Conservation (phyloP, 1,139 yeast species). For the Kluyveromyces sp. region DNA sequence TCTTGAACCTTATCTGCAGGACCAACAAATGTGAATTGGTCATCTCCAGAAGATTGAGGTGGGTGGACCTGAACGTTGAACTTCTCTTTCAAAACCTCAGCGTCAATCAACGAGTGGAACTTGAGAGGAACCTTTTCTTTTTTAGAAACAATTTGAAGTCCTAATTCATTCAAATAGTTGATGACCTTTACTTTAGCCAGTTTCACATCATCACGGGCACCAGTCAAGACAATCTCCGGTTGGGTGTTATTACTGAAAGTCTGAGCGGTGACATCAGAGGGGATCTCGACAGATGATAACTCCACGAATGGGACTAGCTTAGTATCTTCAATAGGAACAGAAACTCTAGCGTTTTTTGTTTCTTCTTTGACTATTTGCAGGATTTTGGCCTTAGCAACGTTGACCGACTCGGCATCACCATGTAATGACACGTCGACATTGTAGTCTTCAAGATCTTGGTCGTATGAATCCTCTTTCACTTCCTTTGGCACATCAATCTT, state of each 20-base stretch:
- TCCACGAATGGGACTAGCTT: constrained; percentile 49
- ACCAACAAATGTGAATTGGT: constrained; percentile 61
- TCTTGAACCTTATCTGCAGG: constrained; percentile 44
- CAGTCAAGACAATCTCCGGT: constrained; percentile 29
- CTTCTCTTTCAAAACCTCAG: constrained; percentile 41
- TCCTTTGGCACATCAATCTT: constrained; percentile 65
- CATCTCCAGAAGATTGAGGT: constrained; percentile 41
- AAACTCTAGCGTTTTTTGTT: constrained; percentile 51
- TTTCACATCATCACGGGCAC: constrained; percentile 32
- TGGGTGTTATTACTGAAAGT: constrained; percentile 14
- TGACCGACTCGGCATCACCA: constrained; percentile 84
- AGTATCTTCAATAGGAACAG: constrained; percentile 40
- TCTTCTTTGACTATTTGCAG: constrained; percentile 69
- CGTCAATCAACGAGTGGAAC: constrained; percentile 45
- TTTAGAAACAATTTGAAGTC: constrained; percentile 39
- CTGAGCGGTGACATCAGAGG: constrained; percentile 22
- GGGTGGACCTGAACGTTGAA: constrained; percentile 59
- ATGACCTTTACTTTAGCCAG: constrained; percentile 36
- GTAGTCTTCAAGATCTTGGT: constrained; percentile 44
- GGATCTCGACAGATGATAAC: constrained; percentile 19
- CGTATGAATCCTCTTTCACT: constrained; percentile 32
- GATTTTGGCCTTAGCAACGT: constrained; percentile 64
- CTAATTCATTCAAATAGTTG: constrained; percentile 41
- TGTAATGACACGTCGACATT: constrained; percentile 57
- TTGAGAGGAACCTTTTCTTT: constrained; percentile 42